These are phyloP conservation scores for Elsinoe australis DNA, from an alignment of 2,329 filamentous ascomycete species.

Conservation along the genomic window DNA sequence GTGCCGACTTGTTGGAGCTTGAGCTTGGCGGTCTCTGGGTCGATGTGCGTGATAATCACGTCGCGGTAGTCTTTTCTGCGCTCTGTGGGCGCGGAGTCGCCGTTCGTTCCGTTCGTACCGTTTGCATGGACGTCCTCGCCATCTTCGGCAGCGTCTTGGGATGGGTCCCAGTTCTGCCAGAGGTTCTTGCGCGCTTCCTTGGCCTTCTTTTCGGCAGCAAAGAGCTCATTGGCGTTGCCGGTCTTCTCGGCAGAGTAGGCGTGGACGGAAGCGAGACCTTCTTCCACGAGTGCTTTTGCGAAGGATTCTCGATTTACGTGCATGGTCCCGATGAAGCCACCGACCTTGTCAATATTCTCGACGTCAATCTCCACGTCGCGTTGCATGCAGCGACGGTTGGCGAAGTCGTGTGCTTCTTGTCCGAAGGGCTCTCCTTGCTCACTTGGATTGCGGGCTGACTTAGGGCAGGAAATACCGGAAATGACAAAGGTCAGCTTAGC, in stretches of 20 bases:
- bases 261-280: slow-evolving; percentile 87
- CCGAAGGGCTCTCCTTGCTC: slow-evolving; percentile 90
- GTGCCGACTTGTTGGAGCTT: slow-evolving; percentile 88
- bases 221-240: slow-evolving; percentile 78
- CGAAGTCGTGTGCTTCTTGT: slow-evolving; percentile 87
- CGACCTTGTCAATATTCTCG: slow-evolving; percentile 89
- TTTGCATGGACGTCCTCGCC: slow-evolving; percentile 38
- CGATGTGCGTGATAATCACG: slow-evolving; percentile 84
- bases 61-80: slow-evolving; percentile 87
- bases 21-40: slow-evolving; percentile 64
- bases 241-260: slow-evolving; percentile 93
- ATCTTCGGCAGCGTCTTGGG: slow-evolving; percentile 61
- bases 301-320: slow-evolving; percentile 95
- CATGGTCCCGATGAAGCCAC: slow-evolving; percentile 91
- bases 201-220: slow-evolving; percentile 77
- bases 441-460: slow-evolving; percentile 69
- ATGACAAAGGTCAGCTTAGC: slow-evolving; percentile 93
- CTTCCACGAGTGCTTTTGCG: slow-evolving; percentile 84
- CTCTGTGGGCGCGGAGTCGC: slow-evolving; percentile 50
- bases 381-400: slow-evolving; percentile 80
- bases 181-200: slow-evolving; percentile 83
- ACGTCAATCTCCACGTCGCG: slow-evolving; percentile 95
- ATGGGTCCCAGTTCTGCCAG: slow-evolving; percentile 93
- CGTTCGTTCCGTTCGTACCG: slow-evolving; percentile 40
- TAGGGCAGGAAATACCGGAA: slow-evolving; percentile 82